These are phyloP conservation scores for Candida golubevii DNA, from an alignment of 805 yeast species.

Conservation along the genomic window DNA sequence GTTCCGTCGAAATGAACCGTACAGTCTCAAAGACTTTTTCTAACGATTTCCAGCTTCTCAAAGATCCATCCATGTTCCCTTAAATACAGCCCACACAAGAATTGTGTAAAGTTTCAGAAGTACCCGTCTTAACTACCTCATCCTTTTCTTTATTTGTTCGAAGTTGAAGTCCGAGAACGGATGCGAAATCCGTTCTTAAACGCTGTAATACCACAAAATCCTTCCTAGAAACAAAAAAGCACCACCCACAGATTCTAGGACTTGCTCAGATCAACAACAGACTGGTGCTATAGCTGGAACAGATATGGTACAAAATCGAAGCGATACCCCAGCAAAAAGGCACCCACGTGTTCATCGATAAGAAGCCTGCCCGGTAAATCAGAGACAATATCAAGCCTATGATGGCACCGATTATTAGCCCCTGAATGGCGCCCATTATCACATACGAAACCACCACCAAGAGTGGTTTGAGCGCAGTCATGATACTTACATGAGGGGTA, in stretches of 20 bases:
- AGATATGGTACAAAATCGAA: conserved; percentile 60
- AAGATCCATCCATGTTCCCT: no score
- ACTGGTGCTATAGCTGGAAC: conserved; percentile 59
- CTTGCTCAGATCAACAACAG: conserved; percentile 14
- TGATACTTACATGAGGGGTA: conserved; percentile 1
- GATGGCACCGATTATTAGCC: conserved; percentile 67
- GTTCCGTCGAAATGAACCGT: no score
- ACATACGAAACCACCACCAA: conserved; percentile 46
- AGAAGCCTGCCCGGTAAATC: conserved; percentile 72
- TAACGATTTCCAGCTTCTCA: no score
- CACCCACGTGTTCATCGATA: conserved; percentile 92
- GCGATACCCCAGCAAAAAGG: conserved; percentile 80
- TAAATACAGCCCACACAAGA: no score
- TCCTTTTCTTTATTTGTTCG: no score
- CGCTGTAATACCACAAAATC: no score
- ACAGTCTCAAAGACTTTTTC: no score
- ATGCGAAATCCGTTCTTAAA: no score
- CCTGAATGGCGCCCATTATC: conserved; percentile 57
- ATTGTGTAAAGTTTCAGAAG: no score
- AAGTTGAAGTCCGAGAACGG: no score
- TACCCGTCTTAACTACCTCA: no score
- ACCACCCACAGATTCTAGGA: neutral
- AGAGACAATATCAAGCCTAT: conserved; percentile 73
- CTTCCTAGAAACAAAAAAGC: no score
- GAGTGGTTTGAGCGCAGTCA: conserved; percentile 24